Evolutionary conservation across 2,329 filamentous ascomycete genomes (phyloP).

Genomic region (Orbilia javanica): DNA sequence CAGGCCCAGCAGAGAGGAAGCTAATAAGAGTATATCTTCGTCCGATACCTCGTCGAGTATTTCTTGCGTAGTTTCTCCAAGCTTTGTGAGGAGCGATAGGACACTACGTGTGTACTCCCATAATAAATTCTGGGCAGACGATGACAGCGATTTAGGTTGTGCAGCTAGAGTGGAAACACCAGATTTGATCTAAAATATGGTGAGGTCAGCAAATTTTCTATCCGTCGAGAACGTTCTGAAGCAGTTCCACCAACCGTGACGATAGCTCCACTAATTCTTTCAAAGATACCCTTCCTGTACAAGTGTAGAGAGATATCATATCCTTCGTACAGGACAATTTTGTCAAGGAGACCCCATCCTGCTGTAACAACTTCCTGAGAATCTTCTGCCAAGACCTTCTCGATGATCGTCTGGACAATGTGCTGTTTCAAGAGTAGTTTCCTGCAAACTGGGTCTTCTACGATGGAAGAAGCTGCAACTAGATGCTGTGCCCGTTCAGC

Average conservation of each 20-base stretch:
- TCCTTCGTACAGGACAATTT: conserved; percentile 74
- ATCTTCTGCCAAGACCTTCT: conserved; percentile 74
- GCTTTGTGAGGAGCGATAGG: conserved; percentile 59
- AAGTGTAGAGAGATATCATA: conserved; percentile 76
- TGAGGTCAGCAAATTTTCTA: neutral
- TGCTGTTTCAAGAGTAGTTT: conserved; percentile 77
- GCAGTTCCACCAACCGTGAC: conserved; percentile 67
- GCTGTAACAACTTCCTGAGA: conserved; percentile 74
- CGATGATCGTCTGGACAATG: conserved; percentile 74
- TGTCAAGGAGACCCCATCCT: conserved; percentile 76
- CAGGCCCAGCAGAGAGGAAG: conserved; percentile 70
- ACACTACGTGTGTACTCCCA: conserved; percentile 69
- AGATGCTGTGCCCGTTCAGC: conserved; percentile 74
- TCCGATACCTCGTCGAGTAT: conserved; percentile 72
- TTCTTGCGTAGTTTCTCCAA: conserved; percentile 72
- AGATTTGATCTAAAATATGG: conserved; percentile 33
- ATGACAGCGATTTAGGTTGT: conserved; percentile 68
- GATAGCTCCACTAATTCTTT: conserved; percentile 67
- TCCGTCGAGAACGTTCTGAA: neutral
- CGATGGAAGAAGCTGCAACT: conserved; percentile 70
- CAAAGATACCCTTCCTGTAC: conserved; percentile 73
- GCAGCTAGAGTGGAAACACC: conserved; percentile 63
- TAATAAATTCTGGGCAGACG: conserved; percentile 70
- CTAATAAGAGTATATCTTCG: conserved; percentile 69
- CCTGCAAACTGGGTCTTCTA: conserved; percentile 73